Evolutionary conservation across 345 rosid species (phyloP), one percentile per base, ranked within the genome.

Genomic region (Excoecaria cochinchinensis): DNA sequence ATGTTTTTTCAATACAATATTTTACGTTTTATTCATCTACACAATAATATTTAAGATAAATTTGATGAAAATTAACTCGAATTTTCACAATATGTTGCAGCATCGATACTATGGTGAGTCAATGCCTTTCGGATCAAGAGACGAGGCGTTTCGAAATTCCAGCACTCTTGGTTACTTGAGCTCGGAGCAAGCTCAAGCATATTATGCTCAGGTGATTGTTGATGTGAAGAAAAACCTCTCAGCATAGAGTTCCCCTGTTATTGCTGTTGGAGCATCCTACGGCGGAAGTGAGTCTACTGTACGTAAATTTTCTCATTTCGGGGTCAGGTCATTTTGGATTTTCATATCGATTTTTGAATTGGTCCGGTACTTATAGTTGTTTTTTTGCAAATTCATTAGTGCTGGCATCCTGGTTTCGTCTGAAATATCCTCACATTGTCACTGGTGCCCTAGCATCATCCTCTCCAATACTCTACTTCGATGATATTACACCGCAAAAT

Each of bases 61-160:
- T n/a, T n/a, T n/a, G n/a, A n/a, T n/a, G n/a, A n/a, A n/a, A n/a
- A n/a, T n/a, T n/a, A n/a, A n/a, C n/a, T n/a, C n/a, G n/a, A n/a
- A n/a, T n/a, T n/a, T n/a, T n/a, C n/a, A n/a, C n/a, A n/a, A n/a
- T n/a, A n/a, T n/a, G n/a, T 17, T 17, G 21, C 53, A 56, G 40
- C 40, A 58, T 13, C 6, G 74, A 17, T 87, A 77, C 58, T 87
- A 85, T 58, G 90, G 90, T 16, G 9, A 82, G 64, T 87, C 90
- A 25, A 68, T 83, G 24, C 90, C 96, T 17, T 84, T 86, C 51
- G 86, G 84, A 51, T 80, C 31, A 31, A 31, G 31, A 31, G 31
- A 31, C 31, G 31, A 31, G 31, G 31, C 2, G 31, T 31, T 31
- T 31, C 31, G 31, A 31, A 42, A n/a, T 65, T 8, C 83, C 0